phyloP scores from a whole-genome alignment of 495 filamentous ascomycete species.

The Aspergillus leporis region DNA sequence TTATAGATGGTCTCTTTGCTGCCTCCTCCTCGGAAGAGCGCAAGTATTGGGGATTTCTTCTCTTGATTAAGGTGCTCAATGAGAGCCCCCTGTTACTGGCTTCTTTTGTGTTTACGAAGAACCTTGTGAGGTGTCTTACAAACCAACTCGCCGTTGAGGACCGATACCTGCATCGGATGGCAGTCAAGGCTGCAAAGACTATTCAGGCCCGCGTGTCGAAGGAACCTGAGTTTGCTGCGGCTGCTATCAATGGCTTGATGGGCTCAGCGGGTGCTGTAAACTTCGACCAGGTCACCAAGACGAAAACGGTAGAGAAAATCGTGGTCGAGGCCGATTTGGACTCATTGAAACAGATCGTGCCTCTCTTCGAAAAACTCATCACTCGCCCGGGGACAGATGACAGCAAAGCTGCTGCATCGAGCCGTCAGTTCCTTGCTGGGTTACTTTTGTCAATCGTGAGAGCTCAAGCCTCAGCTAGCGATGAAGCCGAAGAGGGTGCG shows the following conservation, averaged over 20 bases:
- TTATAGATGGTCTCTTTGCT: slow-evolving; percentile 77
- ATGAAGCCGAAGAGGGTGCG: slow-evolving; percentile 32
- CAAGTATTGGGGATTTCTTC: slow-evolving; percentile 86
- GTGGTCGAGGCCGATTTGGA: slow-evolving; percentile 60
- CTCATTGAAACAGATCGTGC: slow-evolving; percentile 42
- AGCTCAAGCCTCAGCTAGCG: slow-evolving; percentile 38
- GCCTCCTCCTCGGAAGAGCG: slow-evolving; percentile 78
- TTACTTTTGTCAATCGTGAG: slow-evolving; percentile 47
- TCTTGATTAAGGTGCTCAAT: slow-evolving; percentile 73
- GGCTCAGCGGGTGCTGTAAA: slow-evolving; percentile 67
- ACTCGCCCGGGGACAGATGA: slow-evolving; percentile 40
- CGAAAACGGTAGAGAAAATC: slow-evolving; percentile 81
- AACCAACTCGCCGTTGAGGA: slow-evolving; percentile 86
- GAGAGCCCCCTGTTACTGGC: slow-evolving; percentile 47
- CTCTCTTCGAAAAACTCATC: slow-evolving; percentile 43
- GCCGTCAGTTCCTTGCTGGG: slow-evolving; percentile 49
- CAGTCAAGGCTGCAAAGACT: slow-evolving; percentile 67
- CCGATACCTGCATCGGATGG: slow-evolving; percentile 80
- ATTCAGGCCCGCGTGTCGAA: slow-evolving; percentile 66
- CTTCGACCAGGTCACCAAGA: slow-evolving; percentile 86
- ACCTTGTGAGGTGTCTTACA: slow-evolving; percentile 77
- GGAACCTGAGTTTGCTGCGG: slow-evolving; percentile 58
- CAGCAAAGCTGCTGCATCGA: slow-evolving; percentile 45
- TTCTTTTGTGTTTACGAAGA: slow-evolving; percentile 69
- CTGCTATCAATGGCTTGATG: slow-evolving; percentile 65